A percentile compares a stretch with the other conserved stretches of the same genome.
phyloP scores from a whole-genome alignment of 2,329 filamentous ascomycete species.

The Lachnellula suecica region DNA sequence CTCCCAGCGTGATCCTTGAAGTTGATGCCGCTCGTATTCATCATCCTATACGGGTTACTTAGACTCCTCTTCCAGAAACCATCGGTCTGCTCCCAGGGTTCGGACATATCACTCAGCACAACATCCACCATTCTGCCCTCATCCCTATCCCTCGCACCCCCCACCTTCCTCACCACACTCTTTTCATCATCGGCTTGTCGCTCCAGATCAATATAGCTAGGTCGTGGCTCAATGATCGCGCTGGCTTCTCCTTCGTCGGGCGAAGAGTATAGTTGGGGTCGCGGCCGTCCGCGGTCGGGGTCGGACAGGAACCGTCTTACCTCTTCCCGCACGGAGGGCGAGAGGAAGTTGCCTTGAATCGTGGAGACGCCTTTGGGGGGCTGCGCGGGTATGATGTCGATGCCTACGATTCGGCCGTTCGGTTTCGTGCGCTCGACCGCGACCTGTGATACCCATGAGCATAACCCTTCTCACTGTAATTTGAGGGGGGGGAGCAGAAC shows the following conservation, averaged over 20 bases:
- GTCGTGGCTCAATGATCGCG: constrained; percentile 36
- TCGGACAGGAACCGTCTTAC: constrained; percentile 74
- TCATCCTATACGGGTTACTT: constrained; percentile 99
- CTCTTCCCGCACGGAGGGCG: constrained; percentile 68
- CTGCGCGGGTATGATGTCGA: constrained; percentile 90
- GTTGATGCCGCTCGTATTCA: constrained; percentile 90
- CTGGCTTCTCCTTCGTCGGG: neutral
- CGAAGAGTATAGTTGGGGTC: constrained; percentile 23
- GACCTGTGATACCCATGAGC: constrained; percentile 55
- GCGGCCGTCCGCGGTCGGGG: constrained; percentile 55
- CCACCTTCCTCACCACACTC: neutral
- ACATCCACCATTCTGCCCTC: constrained; percentile 71
- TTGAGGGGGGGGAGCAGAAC: constrained; percentile 36
- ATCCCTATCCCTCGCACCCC: constrained; percentile 18
- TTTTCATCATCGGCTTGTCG: constrained; percentile 38
- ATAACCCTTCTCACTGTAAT: neutral
- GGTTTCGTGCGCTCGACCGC: constrained; percentile 77
- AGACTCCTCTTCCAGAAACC: constrained; percentile 83
- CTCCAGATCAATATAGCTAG: constrained; percentile 67
- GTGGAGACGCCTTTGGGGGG: constrained; percentile 90
- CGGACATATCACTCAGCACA: constrained; percentile 98
- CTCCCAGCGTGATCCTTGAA: constrained; percentile 90
- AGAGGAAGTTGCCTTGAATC: constrained; percentile 92
- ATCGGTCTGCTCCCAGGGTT: constrained; percentile 81
- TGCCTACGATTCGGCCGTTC: constrained; percentile 78